phyloP scores from a whole-genome alignment of 2,329 filamentous ascomycete species.

The Monosporascus sp. region DNA sequence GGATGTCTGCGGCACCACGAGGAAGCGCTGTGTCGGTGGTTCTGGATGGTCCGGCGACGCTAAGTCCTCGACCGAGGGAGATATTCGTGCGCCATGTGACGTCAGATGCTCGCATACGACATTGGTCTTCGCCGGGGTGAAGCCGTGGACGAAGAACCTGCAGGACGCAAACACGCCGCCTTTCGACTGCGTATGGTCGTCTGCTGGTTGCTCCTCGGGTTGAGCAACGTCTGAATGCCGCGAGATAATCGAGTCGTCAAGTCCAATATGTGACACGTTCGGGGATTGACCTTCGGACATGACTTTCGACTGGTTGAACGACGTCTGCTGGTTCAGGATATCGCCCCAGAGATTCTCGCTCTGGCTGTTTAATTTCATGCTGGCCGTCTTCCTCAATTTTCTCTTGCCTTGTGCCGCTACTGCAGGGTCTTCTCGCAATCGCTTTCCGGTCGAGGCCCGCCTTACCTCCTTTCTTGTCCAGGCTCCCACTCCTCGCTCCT shows the following conservation, averaged over 20 bases:
- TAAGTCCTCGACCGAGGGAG: constrained; percentile 37
- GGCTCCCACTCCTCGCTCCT: constrained; percentile 72
- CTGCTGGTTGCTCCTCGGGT: constrained; percentile 1
- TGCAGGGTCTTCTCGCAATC: constrained; percentile 46
- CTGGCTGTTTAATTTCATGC: constrained; percentile 75
- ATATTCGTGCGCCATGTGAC: constrained; percentile 43
- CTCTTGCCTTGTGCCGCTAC: constrained; percentile 56
- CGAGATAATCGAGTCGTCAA: constrained; percentile 1
- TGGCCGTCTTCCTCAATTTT: constrained; percentile 84
- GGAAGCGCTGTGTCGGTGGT: constrained; percentile 37
- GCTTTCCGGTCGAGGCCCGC: constrained; percentile 51
- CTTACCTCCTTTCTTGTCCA: constrained; percentile 56
- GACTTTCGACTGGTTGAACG: constrained; percentile 22
- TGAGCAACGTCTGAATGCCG: constrained; percentile 2
- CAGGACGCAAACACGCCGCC: constrained; percentile 50
- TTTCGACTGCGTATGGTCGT: constrained; percentile 5
- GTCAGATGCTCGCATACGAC: constrained; percentile 43
- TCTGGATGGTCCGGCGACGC: constrained; percentile 19
- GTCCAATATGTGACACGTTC: constrained; percentile 7
- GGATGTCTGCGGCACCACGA: constrained; percentile 51
- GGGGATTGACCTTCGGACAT: constrained; percentile 6
- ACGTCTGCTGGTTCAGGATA: constrained; percentile 57
- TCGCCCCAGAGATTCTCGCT: constrained; percentile 86
- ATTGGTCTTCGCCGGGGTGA: constrained; percentile 46
- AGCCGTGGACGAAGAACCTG: constrained; percentile 57